A percentile compares a stretch with the other conserved stretches of the same genome.
These are phyloP conservation scores for Fraxinus nigra DNA, from an alignment of 305 asterid species.

Conservation along the genomic window DNA sequence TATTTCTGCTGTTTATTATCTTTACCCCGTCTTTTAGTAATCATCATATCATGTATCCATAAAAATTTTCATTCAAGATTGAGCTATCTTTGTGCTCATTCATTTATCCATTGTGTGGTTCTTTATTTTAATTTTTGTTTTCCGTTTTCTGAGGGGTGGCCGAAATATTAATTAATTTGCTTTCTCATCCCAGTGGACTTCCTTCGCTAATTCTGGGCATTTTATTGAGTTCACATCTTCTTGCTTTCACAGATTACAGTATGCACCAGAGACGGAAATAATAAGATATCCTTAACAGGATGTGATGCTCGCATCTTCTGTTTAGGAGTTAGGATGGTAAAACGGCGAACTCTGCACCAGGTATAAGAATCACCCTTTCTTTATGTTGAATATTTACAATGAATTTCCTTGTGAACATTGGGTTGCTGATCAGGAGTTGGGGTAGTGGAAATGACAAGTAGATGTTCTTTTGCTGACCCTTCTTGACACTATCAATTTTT, in stretches of 20 bases:
- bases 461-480: neutral
- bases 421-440: neutral
- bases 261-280: constrained; percentile 90
- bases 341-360: constrained; percentile 84
- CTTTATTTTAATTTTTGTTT: neutral
- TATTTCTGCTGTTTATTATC: neutral
- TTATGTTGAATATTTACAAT: constrained; percentile 13
- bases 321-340: constrained; percentile 87
- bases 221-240: constrained; percentile 28
- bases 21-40: constrained; percentile 4
- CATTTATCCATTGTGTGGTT: neutral
- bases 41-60: neutral
- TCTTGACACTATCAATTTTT: constrained; percentile 4
- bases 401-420: constrained; percentile 5
- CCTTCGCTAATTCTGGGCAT: constrained; percentile 14
- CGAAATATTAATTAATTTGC: neutral
- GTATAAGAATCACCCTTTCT: constrained; percentile 35
- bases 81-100: neutral
- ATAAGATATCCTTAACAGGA: constrained; percentile 78
- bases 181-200: constrained; percentile 11
- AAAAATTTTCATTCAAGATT: neutral
- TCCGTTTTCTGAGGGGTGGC: constrained; percentile 3
- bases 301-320: constrained; percentile 90
- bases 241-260: constrained; percentile 71
- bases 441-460: constrained; percentile 6